Base-by-base conservation (phyloP, 306 rosid genomes). In the Lathyrus aphaca region DNA sequence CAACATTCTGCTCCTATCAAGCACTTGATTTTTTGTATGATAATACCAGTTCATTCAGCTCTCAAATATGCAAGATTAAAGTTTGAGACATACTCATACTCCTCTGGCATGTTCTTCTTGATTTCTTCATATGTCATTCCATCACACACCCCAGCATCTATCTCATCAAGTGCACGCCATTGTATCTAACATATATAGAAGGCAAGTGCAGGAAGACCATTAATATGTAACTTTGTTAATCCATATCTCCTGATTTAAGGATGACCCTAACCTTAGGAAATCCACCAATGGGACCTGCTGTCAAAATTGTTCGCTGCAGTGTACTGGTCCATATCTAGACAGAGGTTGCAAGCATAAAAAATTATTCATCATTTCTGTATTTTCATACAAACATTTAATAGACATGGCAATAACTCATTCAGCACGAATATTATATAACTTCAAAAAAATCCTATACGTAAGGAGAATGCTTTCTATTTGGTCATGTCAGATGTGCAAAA, bases 271-370 rank as follows among this genome's bases (percentile, higher is more conserved):
- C 97, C 97, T 94, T 94, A 13, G 99, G 97, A 85, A 94, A 89
- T 83, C 99, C 99, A 67, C 35, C 86, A 57, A 94, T 85, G 12
- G 85, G 95, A 68, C 75, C 87, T 45, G 99, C 99, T 4, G 99
- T 94, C 63, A 94, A 75, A 82, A 91, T 94, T 73, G 99, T 81
- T 71, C 99, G 95, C 84, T 94, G 92, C 82, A 94, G 83, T 1
- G 99, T 94, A 87, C 99, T 94, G 61, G 99, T 94, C 99, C 99
- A 94, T 81, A 94, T 94, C 99, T 94, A 72, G 64, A 64, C 73
- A 78, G 55, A 74, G 49, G 46, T 53, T 18, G 76, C 76, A 60
- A 38, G 71, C 35, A 68, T 66, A 40, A 70, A 59, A 51, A 53
- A 19, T 38, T 77, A 79, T 64, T 71, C 61, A 70, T 7, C 69